Evolutionary conservation across 1,284 basidiomycete species (phyloP).

Genomic region (Cutaneotrichosporon spelunceum): DNA sequence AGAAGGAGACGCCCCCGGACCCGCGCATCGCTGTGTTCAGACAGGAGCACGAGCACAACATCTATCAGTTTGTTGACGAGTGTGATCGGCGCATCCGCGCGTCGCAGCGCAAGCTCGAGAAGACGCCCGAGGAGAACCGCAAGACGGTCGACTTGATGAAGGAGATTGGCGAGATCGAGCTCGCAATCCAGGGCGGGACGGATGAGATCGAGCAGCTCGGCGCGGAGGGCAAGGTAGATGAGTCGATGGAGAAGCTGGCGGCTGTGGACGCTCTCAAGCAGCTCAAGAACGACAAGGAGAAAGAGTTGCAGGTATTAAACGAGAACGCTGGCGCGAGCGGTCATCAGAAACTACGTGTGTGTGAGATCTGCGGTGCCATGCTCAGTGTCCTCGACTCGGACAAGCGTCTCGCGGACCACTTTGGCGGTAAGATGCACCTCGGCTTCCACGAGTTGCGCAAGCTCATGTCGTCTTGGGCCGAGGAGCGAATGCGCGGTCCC

Average conservation of each 20-base stretch:
- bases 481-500: slow-evolving; percentile 73
- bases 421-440: slow-evolving; percentile 99
- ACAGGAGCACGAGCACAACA: slow-evolving; percentile 91
- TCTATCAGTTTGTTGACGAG: slow-evolving; percentile 94
- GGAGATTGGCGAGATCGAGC: slow-evolving; percentile 98
- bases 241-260: slow-evolving; percentile 94
- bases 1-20: slow-evolving; percentile 69
- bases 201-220: slow-evolving; percentile 96
- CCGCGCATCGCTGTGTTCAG: slow-evolving; percentile 79
- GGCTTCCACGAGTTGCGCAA: slow-evolving; percentile 97
- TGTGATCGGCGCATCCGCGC: slow-evolving; percentile 94
- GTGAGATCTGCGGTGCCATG: slow-evolving; percentile 99
- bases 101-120: slow-evolving; percentile 91
- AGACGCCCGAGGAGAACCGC: slow-evolving; percentile 98
- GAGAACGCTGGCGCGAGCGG: slow-evolving; percentile 98
- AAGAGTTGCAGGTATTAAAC: slow-evolving; percentile 91
- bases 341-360: slow-evolving; percentile 97
- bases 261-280: slow-evolving; percentile 97
- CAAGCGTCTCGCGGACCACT: slow-evolving; percentile 97
- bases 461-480: slow-evolving; percentile 81
- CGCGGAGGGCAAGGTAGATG: slow-evolving; percentile 96
- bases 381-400: slow-evolving; percentile 97
- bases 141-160: slow-evolving; percentile 98
- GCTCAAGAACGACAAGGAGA: slow-evolving; percentile 95
- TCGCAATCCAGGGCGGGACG: slow-evolving; percentile 96